Evolutionary conservation across 2,329 filamentous ascomycete species (phyloP), one percentile per base, ranked within the genome.

Genomic region (Fusarium marasasianum): DNA sequence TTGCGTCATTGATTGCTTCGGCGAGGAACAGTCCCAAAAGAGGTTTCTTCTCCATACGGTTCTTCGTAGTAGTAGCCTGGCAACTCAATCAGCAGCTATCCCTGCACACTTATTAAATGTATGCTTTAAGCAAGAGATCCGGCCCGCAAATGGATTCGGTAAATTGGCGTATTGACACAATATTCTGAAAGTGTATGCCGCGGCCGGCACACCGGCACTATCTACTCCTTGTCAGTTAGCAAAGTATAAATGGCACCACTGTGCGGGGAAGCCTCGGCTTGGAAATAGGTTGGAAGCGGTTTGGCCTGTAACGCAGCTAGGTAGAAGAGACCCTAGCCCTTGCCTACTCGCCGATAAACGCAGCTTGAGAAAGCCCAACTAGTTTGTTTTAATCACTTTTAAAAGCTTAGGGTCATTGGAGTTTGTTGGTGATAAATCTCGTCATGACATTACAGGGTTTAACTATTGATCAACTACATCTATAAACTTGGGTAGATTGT

Each of bases 21-120:
- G 10, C 11, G 10, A 9, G 2, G 29, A 13, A 17, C 14, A 1
- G 4, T 13, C 8, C 6, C 0, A 6, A 17, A 10, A 6, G 26
- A 10, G 11, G 4, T 4, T 31, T 8, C 5, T 2, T n/a, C 4
- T 31, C 7, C 3, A 0, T 10, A 1, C 1, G 13, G 2, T 9
- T 12, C 17, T 2, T 0, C 14, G 7, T 2, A 6, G 10, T 13
- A 18, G 10, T 5, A 10, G 3, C n/a, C 3, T 18, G 20, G 4
- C 7, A 5, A 13, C 29, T 17, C 3, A 17, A n/a, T 45, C 0
- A 17, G 4, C 26, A 8, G 26, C 26, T 47, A 18, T 29, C 17
- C 9, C 20, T 6, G n/a, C n/a, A n/a, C n/a, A n/a, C n/a, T n/a
- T 7, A 31, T 15, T 44, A 11, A 11, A 44, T 44, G n/a, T 24